Evolutionary conservation across 352 stramenopile genomes (phyloP).

Genomic region (Globisporangium takayamanum): DNA sequence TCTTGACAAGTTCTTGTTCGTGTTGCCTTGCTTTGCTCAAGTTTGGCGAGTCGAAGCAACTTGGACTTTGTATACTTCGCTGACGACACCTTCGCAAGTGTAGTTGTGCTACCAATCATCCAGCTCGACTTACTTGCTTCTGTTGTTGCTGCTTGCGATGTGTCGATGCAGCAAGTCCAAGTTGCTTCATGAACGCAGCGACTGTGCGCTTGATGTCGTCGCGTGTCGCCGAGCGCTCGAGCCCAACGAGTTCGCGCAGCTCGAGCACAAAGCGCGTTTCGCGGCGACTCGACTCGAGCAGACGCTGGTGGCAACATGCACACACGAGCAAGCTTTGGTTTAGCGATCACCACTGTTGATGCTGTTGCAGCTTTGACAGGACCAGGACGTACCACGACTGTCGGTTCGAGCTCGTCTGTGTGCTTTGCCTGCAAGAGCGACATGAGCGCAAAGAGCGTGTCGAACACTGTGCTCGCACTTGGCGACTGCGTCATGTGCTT

Average conservation of each 20-base stretch:
- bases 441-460: slow-evolving; percentile 15
- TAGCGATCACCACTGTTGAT: too few species aligned
- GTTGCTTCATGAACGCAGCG: neutral
- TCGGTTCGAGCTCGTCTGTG: slow-evolving; percentile 7
- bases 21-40: neutral
- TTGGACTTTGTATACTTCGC: too few species aligned
- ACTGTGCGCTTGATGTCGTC: neutral
- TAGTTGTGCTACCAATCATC: too few species aligned
- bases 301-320: neutral
- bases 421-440: slow-evolving; percentile 5
- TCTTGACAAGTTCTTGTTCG: neutral
- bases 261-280: slow-evolving; percentile 7
- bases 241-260: slow-evolving; percentile 11
- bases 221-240: slow-evolving; percentile 1
- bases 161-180: neutral
- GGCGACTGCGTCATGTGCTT: slow-evolving; percentile 8
- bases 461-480: neutral
- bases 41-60: too few species aligned
- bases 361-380: too few species aligned
- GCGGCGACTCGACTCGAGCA: slow-evolving; percentile 8
- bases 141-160: neutral
- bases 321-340: neutral
- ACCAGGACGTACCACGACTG: slow-evolving; percentile 4
- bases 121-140: neutral
- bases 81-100: too few species aligned